Evolutionary conservation across 2,329 filamentous ascomycete genomes (phyloP), one percentile per base, ranked within the genome.

Genomic region (Monascus ruber): DNA sequence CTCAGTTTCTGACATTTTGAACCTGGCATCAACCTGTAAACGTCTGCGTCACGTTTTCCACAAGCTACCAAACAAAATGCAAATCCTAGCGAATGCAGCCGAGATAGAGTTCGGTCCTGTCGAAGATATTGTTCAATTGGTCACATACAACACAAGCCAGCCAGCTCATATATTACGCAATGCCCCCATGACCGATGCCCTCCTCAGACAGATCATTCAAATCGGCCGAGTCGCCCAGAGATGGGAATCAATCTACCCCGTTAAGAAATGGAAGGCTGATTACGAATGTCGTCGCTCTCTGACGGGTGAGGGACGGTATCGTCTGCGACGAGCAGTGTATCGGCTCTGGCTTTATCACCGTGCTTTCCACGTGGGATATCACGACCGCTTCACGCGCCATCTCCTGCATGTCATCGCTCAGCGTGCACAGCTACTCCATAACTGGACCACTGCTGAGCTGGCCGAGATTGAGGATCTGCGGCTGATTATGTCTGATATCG

Each of bases 251-350:
- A 67, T 79, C n/a, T 80, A 78, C 49, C 74, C 74, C 0, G 66
- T 73, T 52, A 76, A 77, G 57, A 77, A 77, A 53, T 80, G 76
- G 76, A 77, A 76, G 48, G 51, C 62, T 40, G 68, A 76, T 47
- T 77, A 65, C 45, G 69, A 71, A 40, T 62, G 70, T 40, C 70
- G 76, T 6, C 72, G 76, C 6, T 63, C 73, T 2, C 58, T 80
- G 35, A 69, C 64, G 1, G 43, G 46, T 29, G 43, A 60, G 2
- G 76, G 80, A 51, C 65, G 69, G 3, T 70, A 66, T 36, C 61
- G 62, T 5, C 50, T 79, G 7, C 68, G 76, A 7, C 67, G 74
- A 32, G 76, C 76, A 6, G 58, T 78, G 6, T 80, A 79, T 51
- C 69, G 76, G 6, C 58, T 76, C 7, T 79, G 76, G 76, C 66